Percentiles rank a stretch among this genome's conserved stretches.
Conservation (phyloP, 2,329 filamentous ascomycete species). For the Clathrospora elynae region DNA sequence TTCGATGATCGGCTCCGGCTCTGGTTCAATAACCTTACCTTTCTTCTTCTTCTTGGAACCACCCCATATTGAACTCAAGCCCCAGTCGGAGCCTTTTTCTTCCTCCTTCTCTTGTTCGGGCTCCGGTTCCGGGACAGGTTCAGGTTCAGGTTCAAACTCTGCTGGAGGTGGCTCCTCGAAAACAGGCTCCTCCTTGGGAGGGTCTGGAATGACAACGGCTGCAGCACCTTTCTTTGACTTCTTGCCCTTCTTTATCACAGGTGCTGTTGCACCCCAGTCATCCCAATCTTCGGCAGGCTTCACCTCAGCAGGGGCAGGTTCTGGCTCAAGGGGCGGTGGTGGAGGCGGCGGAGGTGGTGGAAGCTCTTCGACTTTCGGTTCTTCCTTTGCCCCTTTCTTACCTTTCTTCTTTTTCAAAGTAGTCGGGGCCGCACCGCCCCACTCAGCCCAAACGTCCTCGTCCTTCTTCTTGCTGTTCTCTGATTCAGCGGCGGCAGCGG, state of each 20-base stretch:
- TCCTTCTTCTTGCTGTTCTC: conserved; percentile 40
- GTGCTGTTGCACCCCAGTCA: conserved; percentile 28
- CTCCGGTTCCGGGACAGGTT: conserved; percentile 33
- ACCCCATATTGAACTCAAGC: conserved; percentile 48
- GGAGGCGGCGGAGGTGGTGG: conserved; percentile 44
- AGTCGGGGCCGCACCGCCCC: conserved; percentile 33
- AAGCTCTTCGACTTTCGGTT: conserved; percentile 27
- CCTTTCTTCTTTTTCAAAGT: conserved; percentile 39
- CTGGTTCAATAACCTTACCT: conserved; percentile 44
- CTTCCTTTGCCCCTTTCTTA: conserved; percentile 37
- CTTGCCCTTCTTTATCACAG: conserved; percentile 34
- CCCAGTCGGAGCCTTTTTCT: conserved; percentile 43
- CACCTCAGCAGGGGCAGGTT: conserved; percentile 33
- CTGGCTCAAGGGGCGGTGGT: conserved; percentile 33
- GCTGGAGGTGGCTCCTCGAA: conserved; percentile 26
- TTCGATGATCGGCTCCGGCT: conserved; percentile 36
- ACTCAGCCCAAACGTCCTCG: conserved; percentile 45
- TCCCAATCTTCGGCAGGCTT: conserved; percentile 34
- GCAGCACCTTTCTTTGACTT: conserved; percentile 34
- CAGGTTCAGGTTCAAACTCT: conserved; percentile 31
- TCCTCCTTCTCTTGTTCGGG: conserved; percentile 42
- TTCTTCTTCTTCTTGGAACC: conserved; percentile 56
- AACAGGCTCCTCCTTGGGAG: conserved; percentile 27
- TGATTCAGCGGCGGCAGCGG: conserved; percentile 25
- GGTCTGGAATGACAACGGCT: conserved; percentile 51